A percentile compares a stretch with the other conserved stretches of the same genome.
Conservation (phyloP, 139 green algal species). For the Closterium sp. region DNA sequence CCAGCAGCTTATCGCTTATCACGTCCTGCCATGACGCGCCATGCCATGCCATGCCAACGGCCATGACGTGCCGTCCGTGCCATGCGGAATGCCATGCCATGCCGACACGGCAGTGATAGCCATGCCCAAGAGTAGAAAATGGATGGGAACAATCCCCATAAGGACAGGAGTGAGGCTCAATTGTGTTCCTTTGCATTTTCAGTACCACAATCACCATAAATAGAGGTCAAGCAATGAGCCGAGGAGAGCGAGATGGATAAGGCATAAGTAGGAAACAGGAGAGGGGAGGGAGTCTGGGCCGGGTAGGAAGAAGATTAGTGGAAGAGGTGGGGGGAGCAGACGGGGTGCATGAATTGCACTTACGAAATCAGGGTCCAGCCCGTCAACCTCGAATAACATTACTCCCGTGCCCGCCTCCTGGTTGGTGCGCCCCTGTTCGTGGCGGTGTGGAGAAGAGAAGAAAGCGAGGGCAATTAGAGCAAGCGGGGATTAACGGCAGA, state of each 20-base stretch:
- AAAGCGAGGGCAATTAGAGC: neutral
- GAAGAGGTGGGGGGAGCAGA: too few species aligned
- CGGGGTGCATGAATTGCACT: neutral
- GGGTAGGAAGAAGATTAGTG: too few species aligned
- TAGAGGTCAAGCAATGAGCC: neutral
- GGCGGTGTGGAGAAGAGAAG: neutral
- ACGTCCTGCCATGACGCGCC: neutral
- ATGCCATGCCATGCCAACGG: neutral
- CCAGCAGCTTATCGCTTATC: neutral
- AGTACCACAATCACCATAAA: neutral
- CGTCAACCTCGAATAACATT: neutral
- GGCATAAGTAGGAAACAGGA: neutral
- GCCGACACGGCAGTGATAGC: neutral
- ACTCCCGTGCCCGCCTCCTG: neutral
- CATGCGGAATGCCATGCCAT: neutral
- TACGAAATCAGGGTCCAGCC: neutral
- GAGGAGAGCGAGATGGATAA: neutral
- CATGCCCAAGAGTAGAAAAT: neutral
- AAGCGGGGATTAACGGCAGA: neutral
- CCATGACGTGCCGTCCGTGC: too few species aligned
- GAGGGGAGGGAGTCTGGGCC: too few species aligned
- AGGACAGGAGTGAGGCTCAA: too few species aligned
- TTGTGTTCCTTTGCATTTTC: too few species aligned
- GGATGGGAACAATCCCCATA: neutral
- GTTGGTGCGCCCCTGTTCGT: neutral